Conservation (phyloP, 208 protist species). For the Wallacemonas sp. region DNA sequence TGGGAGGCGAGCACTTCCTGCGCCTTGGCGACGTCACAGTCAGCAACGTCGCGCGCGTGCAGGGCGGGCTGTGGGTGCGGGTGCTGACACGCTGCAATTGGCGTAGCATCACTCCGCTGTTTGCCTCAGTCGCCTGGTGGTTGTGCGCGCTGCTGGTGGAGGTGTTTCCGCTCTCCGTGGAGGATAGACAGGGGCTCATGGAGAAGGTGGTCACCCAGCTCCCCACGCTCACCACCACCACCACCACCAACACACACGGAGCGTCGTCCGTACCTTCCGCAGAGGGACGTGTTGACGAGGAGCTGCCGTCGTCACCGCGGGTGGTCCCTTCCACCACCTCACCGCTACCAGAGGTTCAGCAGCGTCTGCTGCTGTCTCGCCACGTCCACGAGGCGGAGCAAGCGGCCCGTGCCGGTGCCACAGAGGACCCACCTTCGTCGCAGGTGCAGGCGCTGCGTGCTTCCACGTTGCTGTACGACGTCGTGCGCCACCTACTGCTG, state of each 20-base stretch:
- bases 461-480: slow-evolving; percentile 10
- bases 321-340: no score
- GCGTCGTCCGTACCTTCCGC: no score
- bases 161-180: slow-evolving; percentile 32
- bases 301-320: no score
- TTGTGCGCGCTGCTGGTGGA: slow-evolving; percentile 47
- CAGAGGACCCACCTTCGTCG: background rate
- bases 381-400: background rate
- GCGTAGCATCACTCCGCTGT: slow-evolving; percentile 18
- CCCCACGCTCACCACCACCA: slow-evolving; percentile 7
- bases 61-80: slow-evolving; percentile 45
- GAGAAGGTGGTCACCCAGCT: slow-evolving; percentile 49
- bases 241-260: no score
- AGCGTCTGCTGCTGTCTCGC: background rate
- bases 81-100: slow-evolving; percentile 46
- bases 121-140: slow-evolving; percentile 47
- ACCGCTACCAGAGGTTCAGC: no score
- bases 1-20: slow-evolving; percentile 7
- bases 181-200: slow-evolving; percentile 32
- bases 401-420: background rate
- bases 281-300: no score
- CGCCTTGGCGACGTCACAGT: slow-evolving; percentile 28
- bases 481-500: slow-evolving; percentile 37
- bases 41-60: slow-evolving; percentile 38
- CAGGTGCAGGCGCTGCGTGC: background rate